Base-by-base conservation (phyloP, 306 rosid genomes). In the Albizia julibrissin region DNA sequence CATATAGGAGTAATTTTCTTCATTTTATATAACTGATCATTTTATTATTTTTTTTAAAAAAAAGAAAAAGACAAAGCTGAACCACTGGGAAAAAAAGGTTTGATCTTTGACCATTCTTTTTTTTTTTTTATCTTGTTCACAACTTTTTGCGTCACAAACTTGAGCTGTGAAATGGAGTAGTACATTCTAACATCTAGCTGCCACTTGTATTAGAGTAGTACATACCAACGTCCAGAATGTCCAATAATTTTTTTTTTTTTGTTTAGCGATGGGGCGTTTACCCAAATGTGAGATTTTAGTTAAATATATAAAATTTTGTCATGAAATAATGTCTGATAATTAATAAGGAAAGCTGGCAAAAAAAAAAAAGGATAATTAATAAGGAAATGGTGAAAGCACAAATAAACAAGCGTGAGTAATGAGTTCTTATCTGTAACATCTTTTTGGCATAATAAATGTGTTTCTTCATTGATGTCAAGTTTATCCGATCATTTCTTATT, bases 241-340 rank as follows among this genome's bases (percentile, higher is more conserved):
- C 65, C 82, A 70, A 61, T 74, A 24, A 62, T 24, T 1, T 18
- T 19, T 8, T 24, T 1, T 33, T 34, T 7, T 2, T 61, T 4
- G 22, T 50, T 50, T 50, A 4, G n/a, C n/a, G n/a, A 16, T 50
- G n/a, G n/a, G 22, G 6, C 5, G 59, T 75, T 76, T 80, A 77
- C 83, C 72, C 75, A 69, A 81, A 78, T 69, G 77, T 56, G 82
- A 84, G 84, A 74, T 59, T 75, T 79, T 34, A 69, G 65, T 49
- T 74, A 74, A 52, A 59, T 34, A 3, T 1, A 80, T 15, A 31
- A 75, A 46, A 46, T 18, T 34, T 59, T 50, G 52, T 47, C 31
- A 31, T n/a, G 40, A 76, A 86, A 71, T 19, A 77, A 72, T 81
- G 49, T 66, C 5, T 52, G 72, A 75, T 58, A 33, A 74, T 22